phyloP scores from a whole-genome alignment of 805 yeast species.

The Candida nitratophila region DNA sequence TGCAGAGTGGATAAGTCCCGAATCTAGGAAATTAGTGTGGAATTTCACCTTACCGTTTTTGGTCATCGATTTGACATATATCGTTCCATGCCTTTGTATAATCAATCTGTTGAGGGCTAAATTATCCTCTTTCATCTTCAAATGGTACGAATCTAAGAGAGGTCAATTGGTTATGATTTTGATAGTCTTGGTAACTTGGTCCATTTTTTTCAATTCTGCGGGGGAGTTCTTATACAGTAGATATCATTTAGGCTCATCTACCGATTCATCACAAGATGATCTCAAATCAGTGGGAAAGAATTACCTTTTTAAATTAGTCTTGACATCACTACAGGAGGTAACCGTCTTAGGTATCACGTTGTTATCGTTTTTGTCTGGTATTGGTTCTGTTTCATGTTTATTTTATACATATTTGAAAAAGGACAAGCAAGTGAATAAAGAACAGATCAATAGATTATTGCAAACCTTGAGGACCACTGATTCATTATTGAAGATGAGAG shows the following conservation, averaged over 20 bases:
- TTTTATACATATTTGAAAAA: conserved; percentile 19
- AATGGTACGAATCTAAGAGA: neutral
- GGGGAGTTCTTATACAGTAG: neutral
- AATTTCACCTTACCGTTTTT: conserved; percentile 30
- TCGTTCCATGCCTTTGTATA: conserved; percentile 37
- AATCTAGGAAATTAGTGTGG: conserved; percentile 28
- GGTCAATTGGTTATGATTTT: neutral
- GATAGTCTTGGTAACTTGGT: neutral
- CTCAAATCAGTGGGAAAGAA: neutral
- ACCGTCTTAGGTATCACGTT: conserved; percentile 43
- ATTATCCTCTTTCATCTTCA: neutral
- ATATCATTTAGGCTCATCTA: neutral
- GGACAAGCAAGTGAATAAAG: conserved; percentile 18
- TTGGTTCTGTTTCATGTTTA: conserved; percentile 44
- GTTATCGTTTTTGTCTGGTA: conserved; percentile 43
- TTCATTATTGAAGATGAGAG: conserved; percentile 27
- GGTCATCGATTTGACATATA: conserved; percentile 31
- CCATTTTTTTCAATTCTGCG: neutral
- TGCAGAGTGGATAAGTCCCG: conserved; percentile 14
- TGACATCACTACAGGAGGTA: conserved; percentile 35
- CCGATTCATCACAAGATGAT: neutral
- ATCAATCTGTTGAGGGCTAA: conserved; percentile 15
- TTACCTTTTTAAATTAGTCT: conserved; percentile 16
- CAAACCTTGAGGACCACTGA: conserved; percentile 36
- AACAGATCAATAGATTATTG: conserved; percentile 27